phyloP scores from a whole-genome alignment of 2,329 filamentous ascomycete species.

The Drechslerella coelobrocha region DNA sequence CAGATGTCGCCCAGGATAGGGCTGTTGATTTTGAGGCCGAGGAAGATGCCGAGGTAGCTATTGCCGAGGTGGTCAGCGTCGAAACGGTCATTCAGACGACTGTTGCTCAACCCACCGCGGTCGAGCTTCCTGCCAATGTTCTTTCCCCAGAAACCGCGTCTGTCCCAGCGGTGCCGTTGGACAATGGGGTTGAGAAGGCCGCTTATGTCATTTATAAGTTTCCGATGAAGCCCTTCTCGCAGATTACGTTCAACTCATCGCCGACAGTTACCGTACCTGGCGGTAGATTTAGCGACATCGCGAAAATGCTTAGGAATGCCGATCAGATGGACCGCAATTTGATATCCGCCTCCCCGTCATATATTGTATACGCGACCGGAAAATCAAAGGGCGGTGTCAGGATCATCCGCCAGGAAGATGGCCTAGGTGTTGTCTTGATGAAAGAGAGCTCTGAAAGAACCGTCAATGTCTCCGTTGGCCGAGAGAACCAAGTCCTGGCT shows the following conservation, averaged over 20 bases:
- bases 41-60: slow-evolving; percentile 57
- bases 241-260: slow-evolving; percentile 72
- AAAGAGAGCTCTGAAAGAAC: slow-evolving; percentile 89
- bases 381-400: slow-evolving; percentile 85
- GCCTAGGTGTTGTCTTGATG: slow-evolving; percentile 89
- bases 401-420: slow-evolving; percentile 92
- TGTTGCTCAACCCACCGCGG: slow-evolving; percentile 8
- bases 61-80: slow-evolving; percentile 57
- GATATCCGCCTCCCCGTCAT: slow-evolving; percentile 84
- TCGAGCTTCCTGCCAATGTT: slow-evolving; percentile 21
- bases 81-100: slow-evolving; percentile 12
- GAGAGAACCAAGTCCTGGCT: slow-evolving; percentile 75
- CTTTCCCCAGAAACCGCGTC: slow-evolving; percentile 28
- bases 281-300: slow-evolving; percentile 87
- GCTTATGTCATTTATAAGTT: slow-evolving; percentile 88
- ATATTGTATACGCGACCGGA: slow-evolving; percentile 92
- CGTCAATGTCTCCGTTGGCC: slow-evolving; percentile 80
- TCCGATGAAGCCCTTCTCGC: slow-evolving; percentile 94
- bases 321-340: slow-evolving; percentile 95
- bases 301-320: slow-evolving; percentile 94
- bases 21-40: slow-evolving; percentile 55
- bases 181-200: slow-evolving; percentile 64
- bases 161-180: slow-evolving; percentile 46
- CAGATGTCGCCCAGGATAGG: slow-evolving; percentile 23
- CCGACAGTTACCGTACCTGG: slow-evolving; percentile 69